Base-by-base conservation (phyloP, 2,329 filamentous ascomycete genomes). In the Aspergillus viridinutans region DNA sequence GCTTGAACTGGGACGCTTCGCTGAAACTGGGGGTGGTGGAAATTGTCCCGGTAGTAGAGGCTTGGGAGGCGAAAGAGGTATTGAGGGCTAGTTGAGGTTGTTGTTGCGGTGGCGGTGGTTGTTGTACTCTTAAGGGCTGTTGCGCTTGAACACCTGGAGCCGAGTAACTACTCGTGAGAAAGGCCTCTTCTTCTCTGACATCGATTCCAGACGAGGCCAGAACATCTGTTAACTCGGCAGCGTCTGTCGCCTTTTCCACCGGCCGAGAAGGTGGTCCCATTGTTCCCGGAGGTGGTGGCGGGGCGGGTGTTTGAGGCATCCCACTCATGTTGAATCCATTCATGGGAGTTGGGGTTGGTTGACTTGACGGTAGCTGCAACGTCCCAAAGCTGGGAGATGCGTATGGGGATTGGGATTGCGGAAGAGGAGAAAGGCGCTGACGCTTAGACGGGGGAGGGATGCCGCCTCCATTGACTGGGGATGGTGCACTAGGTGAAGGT, bases 191-290 rank as follows among this genome's bases (percentile, higher is more conserved):
- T 62, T 91, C 91, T 57, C 88, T 86, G 49, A 96, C 76, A 76
- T 96, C 90, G 61, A 97, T 91, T 51, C 91, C 92, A 17, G 91
- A 93, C 20, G 89, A 90, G 20, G 88, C 87, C 54, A 96, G 76
- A 52, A 92, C 89, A 75, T 97, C 92, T 62, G 88, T 90, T 49
- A 92, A 83, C 67, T 96, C 90, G 65, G 92, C 72, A 51, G 74
- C 72, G 74, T 84, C 74, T 55, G 80, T 81, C 45, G 79, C 78
- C 60, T 80, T 79, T 8, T 80, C 78, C 12, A 71, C 76, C 12
- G 84, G 85, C 43, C 83, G 77, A 58, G 83, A 83, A n/a, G 85
- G 85, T 48, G 85, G 85, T 3, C 83, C 83, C 85, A 87, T 87
- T 6, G 79, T 76, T 43, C 80, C 80, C 20, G 73, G 69, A 49